These are phyloP conservation scores for Collybiopsis confluens DNA, from an alignment of 768 basidiomycete genomes.

Conservation along the genomic window DNA sequence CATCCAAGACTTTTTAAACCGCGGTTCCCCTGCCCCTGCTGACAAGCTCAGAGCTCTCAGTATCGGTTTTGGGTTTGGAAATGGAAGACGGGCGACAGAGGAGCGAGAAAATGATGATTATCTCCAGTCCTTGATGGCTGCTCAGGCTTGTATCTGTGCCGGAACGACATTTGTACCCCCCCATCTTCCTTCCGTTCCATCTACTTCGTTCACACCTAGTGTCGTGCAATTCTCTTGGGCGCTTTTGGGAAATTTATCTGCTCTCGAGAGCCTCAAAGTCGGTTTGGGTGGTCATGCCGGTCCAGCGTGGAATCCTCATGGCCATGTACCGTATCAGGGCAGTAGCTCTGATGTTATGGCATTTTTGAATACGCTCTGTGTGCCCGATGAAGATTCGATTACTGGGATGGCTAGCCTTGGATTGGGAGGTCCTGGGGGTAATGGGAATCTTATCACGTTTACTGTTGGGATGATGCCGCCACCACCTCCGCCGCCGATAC, in stretches of 20 bases:
- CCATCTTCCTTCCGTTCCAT: background rate
- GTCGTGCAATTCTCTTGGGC: conserved; percentile 63
- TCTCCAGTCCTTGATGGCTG: background rate
- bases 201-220: conserved; percentile 5
- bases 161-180: background rate
- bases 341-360: conserved; percentile 51
- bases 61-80: conserved; percentile 50
- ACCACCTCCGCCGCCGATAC: too few relatives aligned
- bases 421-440: background rate
- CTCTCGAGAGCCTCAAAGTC: conserved; percentile 56
- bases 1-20: conserved; percentile 54
- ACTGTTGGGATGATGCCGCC: background rate
- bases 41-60: conserved; percentile 50
- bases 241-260: conserved; percentile 56
- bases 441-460: background rate
- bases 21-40: conserved; percentile 47
- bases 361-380: background rate
- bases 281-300: conserved; percentile 33
- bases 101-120: background rate
- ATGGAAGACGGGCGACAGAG: conserved; percentile 3
- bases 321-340: conserved; percentile 55
- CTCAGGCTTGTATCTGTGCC: background rate
- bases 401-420: background rate
- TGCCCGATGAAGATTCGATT: background rate
- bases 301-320: conserved; percentile 21